phyloP scores from a whole-genome alignment of 306 rosid genomes.

The Abrus precatorius region DNA sequence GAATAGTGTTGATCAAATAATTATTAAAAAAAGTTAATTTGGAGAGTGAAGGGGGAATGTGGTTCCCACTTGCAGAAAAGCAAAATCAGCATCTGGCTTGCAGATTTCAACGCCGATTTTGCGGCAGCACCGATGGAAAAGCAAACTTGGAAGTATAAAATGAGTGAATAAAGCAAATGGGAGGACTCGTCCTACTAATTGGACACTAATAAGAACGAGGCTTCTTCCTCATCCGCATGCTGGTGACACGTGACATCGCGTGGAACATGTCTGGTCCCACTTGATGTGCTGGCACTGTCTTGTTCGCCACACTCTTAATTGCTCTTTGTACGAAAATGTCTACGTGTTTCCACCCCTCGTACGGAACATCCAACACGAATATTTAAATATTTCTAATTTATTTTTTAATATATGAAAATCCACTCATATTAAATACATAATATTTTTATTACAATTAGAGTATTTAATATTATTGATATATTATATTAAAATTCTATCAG shows the following conservation, averaged over 20 bases:
- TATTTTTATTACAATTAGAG: too few species aligned
- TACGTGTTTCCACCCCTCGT: conserved; percentile 21
- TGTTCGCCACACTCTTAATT: conserved; percentile 15
- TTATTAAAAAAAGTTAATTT: too few species aligned
- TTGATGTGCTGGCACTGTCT: not conserved
- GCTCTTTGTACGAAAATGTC: conserved; percentile 46
- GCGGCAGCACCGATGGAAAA: not conserved
- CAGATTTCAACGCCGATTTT: conserved; percentile 1
- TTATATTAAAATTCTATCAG: too few species aligned
- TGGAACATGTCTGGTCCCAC: not conserved
- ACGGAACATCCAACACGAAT: conserved; percentile 49
- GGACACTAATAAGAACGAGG: not conserved
- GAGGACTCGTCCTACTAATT: not conserved
- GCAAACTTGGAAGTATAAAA: not conserved
- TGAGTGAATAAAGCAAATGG: not conserved
- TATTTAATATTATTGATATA: too few species aligned
- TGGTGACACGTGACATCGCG: conserved; percentile 56
- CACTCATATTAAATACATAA: too few species aligned
- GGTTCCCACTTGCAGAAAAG: too few species aligned
- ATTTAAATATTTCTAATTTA: too few species aligned
- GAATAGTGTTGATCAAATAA: too few species aligned
- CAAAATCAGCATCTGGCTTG: too few species aligned
- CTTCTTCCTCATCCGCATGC: not conserved
- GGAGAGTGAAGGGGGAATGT: too few species aligned
- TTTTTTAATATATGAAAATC: too few species aligned